Percentiles rank a stretch among this genome's conserved stretches.
Evolutionary conservation across 352 stramenopile species (phyloP).

Genomic region (Globisporangium irregulare): DNA sequence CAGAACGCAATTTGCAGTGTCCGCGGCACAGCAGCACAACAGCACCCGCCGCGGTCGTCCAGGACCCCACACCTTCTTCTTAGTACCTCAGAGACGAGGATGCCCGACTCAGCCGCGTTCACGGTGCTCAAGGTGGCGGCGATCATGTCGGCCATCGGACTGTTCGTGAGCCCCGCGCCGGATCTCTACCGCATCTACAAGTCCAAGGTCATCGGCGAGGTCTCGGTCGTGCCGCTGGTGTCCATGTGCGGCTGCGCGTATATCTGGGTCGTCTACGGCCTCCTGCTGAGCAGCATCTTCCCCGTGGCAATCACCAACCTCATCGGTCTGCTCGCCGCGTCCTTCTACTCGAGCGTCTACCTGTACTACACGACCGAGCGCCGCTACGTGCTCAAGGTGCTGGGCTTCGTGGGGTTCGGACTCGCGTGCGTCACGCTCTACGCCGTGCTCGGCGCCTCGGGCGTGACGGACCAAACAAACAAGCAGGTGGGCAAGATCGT

Average conservation of each 20-base stretch:
- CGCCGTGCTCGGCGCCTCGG: slow-evolving; percentile 23
- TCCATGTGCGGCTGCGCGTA: slow-evolving; percentile 10
- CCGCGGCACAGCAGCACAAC: no score
- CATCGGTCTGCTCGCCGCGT: slow-evolving; percentile 1
- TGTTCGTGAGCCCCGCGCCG: slow-evolving; percentile 12
- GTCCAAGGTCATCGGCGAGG: slow-evolving; percentile 13
- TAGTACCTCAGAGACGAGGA: not conserved
- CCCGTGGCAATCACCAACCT: slow-evolving; percentile 12
- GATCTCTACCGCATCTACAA: slow-evolving; percentile 13
- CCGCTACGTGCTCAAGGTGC: slow-evolving; percentile 11
- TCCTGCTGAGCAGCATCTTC: slow-evolving; percentile 12
- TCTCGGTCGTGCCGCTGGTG: slow-evolving; percentile 14
- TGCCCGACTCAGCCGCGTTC: slow-evolving; percentile 9
- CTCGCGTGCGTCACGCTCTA: slow-evolving; percentile 21
- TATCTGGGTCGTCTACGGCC: slow-evolving; percentile 12
- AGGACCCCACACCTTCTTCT: not conserved
- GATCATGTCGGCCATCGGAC: slow-evolving; percentile 6
- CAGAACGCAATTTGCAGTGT: not conserved
- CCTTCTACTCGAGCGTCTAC: slow-evolving; percentile 6
- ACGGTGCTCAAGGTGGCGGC: slow-evolving; percentile 9
- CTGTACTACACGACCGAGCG: slow-evolving; percentile 1
- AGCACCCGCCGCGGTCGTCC: not conserved
- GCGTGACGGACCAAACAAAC: slow-evolving; percentile 24
- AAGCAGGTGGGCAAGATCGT: slow-evolving; percentile 16
- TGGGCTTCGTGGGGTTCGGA: not conserved